Evolutionary conservation across 371 early-diverging fungal species (phyloP).

Genomic region (Lichtheimia corymbifera): DNA sequence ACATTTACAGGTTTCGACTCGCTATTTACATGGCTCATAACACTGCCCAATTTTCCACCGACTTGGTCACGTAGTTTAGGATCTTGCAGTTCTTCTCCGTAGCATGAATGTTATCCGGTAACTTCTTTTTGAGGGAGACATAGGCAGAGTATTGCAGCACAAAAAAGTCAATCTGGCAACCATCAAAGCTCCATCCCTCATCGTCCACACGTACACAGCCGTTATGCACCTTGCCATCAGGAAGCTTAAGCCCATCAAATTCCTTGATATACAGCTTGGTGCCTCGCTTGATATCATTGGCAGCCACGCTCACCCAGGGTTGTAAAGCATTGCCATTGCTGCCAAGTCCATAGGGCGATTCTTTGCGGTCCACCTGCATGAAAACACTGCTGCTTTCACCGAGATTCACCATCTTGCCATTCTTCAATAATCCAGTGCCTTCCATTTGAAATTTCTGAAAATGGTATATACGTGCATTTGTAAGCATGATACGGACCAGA

Average conservation of each 20-base stretch:
- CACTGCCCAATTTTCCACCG: constrained; percentile 20
- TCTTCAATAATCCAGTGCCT: constrained; percentile 27
- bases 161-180: constrained; percentile 37
- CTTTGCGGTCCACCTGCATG: constrained; percentile 17
- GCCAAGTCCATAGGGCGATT: constrained; percentile 14
- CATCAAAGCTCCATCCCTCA: constrained; percentile 32
- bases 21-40: constrained; percentile 1
- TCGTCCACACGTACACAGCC: constrained; percentile 50
- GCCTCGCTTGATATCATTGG: constrained; percentile 31
- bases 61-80: constrained; percentile 20
- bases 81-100: constrained; percentile 20
- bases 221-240: constrained; percentile 41
- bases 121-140: constrained; percentile 8
- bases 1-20: no score
- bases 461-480: no score
- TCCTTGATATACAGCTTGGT: constrained; percentile 37
- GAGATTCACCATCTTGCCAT: constrained; percentile 29
- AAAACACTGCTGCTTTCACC: constrained; percentile 21
- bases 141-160: constrained; percentile 28
- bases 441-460: constrained; percentile 35
- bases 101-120: constrained; percentile 15
- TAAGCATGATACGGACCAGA: not conserved
- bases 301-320: constrained; percentile 40
- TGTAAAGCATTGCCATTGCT: constrained; percentile 14
- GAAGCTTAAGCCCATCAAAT: constrained; percentile 31